Evolutionary conservation across 345 rosid species (phyloP).

Genomic region (Tarenaya hassleriana): DNA sequence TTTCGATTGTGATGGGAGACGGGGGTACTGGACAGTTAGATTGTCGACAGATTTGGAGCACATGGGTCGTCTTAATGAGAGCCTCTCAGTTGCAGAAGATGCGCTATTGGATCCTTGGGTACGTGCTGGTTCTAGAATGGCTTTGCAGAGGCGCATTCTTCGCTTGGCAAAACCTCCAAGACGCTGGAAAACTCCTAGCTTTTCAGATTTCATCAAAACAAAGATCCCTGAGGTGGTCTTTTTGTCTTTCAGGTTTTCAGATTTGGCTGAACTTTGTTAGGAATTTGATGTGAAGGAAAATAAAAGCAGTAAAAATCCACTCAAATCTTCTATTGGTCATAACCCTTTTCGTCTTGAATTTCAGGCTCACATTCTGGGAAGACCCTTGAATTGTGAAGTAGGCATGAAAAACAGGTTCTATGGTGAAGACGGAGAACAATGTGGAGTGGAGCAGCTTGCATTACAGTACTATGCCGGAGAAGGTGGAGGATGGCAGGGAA

Average conservation of each 20-base stretch:
- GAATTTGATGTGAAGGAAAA: neutral
- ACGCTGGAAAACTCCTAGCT: slow-evolving; percentile 86
- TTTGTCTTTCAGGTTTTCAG: slow-evolving; percentile 7
- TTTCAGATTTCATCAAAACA: slow-evolving; percentile 41
- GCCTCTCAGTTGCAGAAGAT: slow-evolving; percentile 73
- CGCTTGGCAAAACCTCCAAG: slow-evolving; percentile 93
- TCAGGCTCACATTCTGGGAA: slow-evolving; percentile 77
- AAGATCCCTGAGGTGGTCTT: slow-evolving; percentile 59
- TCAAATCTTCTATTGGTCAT: slow-evolving; percentile 4
- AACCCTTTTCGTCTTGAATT: neutral
- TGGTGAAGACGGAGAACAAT: slow-evolving; percentile 85
- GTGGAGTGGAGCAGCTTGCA: slow-evolving; percentile 94
- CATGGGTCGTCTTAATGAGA: slow-evolving; percentile 57
- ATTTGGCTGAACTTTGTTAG: neutral
- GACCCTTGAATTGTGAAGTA: slow-evolving; percentile 73
- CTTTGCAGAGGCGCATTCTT: slow-evolving; percentile 74
- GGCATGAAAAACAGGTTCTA: slow-evolving; percentile 76
- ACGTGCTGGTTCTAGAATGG: slow-evolving; percentile 87
- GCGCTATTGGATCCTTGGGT: slow-evolving; percentile 83
- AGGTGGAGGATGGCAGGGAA: slow-evolving; percentile 87
- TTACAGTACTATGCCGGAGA: slow-evolving; percentile 76
- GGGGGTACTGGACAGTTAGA: slow-evolving; percentile 91
- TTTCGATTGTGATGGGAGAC: slow-evolving; percentile 66
- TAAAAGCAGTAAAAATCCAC: neutral
- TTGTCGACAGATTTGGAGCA: slow-evolving; percentile 87